Evolutionary conservation across 768 basidiomycete genomes (phyloP).

Genomic region (Pleurotus tuoliensis): DNA sequence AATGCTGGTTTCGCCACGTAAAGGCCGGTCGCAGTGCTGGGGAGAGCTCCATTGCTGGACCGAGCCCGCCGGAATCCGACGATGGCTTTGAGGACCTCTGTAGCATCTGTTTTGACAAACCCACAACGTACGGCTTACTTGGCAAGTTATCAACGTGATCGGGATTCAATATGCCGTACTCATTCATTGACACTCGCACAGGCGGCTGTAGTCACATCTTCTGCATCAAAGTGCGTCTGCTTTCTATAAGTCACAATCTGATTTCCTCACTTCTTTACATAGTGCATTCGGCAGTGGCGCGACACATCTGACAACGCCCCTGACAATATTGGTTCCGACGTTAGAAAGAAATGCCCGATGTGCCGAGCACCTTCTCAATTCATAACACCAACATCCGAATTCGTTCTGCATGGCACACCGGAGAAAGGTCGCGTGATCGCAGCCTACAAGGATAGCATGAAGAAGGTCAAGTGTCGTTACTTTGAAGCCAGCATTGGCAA

Average conservation of each 20-base stretch:
- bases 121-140: slow-evolving; percentile 64
- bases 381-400: slow-evolving; percentile 70
- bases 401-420: slow-evolving; percentile 49
- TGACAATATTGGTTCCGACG: slow-evolving; percentile 51
- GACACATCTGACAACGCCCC: slow-evolving; percentile 48
- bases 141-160: slow-evolving; percentile 33
- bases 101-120: slow-evolving; percentile 74
- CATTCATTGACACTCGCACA: slow-evolving; percentile 23
- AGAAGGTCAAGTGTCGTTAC: slow-evolving; percentile 63
- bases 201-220: slow-evolving; percentile 77
- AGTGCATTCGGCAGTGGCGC: slow-evolving; percentile 84
- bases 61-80: background rate
- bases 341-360: slow-evolving; percentile 75
- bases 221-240: slow-evolving; percentile 55
- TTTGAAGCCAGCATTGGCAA: slow-evolving; percentile 40
- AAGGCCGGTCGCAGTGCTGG: slow-evolving; percentile 14
- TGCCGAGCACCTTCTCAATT: slow-evolving; percentile 66
- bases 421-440: slow-evolving; percentile 49
- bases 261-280: background rate
- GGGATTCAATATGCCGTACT: background rate
- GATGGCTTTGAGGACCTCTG: slow-evolving; percentile 52
- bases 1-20: slow-evolving; percentile 75
- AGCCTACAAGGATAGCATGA: slow-evolving; percentile 72
- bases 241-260: background rate
- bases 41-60: background rate